These are phyloP conservation scores for Camellia lanceoleosa DNA, from an alignment of 148 eudicot genomes.

Conservation along the genomic window DNA sequence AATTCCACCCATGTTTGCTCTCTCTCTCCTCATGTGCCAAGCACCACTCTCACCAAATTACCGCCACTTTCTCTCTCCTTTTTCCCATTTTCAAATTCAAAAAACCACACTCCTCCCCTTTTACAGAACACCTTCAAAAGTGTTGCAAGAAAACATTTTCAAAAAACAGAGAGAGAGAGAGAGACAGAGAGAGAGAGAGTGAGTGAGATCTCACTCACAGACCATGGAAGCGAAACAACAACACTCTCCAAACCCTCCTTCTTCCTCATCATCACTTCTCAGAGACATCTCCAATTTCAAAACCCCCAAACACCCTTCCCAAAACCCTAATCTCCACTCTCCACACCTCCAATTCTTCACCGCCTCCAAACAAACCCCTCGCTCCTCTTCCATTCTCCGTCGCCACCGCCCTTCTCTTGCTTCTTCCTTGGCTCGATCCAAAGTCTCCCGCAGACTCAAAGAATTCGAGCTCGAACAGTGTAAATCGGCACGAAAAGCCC, in stretches of 20 bases:
- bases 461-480: constrained; percentile 71
- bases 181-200: too few relatives aligned
- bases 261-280: constrained; percentile 42
- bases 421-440: constrained; percentile 16
- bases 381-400: constrained; percentile 21
- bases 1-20: too few relatives aligned
- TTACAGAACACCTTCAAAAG: background rate
- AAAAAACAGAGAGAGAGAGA: background rate
- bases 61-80: background rate
- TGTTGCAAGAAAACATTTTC: constrained; percentile 10
- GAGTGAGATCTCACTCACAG: background rate
- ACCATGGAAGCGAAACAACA: constrained; percentile 25
- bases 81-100: constrained; percentile 15
- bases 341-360: constrained; percentile 53
- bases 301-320: constrained; percentile 55
- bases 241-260: constrained; percentile 30
- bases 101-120: background rate
- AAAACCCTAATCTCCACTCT: constrained; percentile 29
- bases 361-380: constrained; percentile 54
- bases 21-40: background rate
- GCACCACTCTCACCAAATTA: background rate
- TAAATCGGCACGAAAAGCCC: constrained; percentile 62
- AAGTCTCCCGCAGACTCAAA: constrained; percentile 44
- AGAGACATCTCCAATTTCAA: constrained; percentile 77
- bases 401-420: constrained; percentile 20